Percentiles rank a stretch among this genome's conserved stretches.
These are phyloP conservation scores for Phytopythium sindhum DNA, from an alignment of 352 stramenopile genomes.

Conservation along the genomic window DNA sequence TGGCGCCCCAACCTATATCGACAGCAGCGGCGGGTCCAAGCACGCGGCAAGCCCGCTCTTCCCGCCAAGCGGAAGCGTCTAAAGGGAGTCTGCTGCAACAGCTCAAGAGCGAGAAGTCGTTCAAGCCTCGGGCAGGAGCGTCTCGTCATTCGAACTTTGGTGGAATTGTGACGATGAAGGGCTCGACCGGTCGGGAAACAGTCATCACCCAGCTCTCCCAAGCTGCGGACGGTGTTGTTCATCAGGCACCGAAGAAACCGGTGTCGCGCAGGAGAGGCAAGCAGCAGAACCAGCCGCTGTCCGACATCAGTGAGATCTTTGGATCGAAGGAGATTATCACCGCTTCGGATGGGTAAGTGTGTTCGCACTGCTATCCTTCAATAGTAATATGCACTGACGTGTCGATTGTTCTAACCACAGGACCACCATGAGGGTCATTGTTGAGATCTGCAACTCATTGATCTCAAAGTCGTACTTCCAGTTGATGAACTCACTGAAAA, in stretches of 20 bases:
- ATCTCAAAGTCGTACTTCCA: slow-evolving; percentile 80
- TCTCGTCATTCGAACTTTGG: slow-evolving; percentile 86
- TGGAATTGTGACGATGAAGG: slow-evolving; percentile 78
- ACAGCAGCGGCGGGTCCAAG: not conserved
- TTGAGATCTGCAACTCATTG: slow-evolving; percentile 71
- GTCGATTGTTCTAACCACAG: slow-evolving; percentile 17
- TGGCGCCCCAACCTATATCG: not conserved
- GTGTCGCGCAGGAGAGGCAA: slow-evolving; percentile 37
- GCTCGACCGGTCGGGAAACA: slow-evolving; percentile 55
- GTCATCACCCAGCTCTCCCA: slow-evolving; percentile 80
- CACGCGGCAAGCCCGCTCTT: not conserved
- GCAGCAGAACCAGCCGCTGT: slow-evolving; percentile 40
- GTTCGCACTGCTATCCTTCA: not conserved
- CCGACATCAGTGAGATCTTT: slow-evolving; percentile 79
- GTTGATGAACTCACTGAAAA: slow-evolving; percentile 84
- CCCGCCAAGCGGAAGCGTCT: not conserved
- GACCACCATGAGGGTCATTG: slow-evolving; percentile 59
- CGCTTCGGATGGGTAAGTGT: slow-evolving; percentile 52
- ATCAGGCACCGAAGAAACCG: slow-evolving; percentile 67
- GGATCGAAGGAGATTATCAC: slow-evolving; percentile 57
- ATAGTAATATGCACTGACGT: not conserved
- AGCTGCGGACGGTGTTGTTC: slow-evolving; percentile 60
- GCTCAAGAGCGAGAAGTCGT: slow-evolving; percentile 49
- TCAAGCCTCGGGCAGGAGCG: slow-evolving; percentile 29
- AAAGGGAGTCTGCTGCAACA: slow-evolving; percentile 37